These are phyloP conservation scores for Cyanidium caldarium DNA, from an alignment of 23 red algal genomes.

Conservation along the genomic window DNA sequence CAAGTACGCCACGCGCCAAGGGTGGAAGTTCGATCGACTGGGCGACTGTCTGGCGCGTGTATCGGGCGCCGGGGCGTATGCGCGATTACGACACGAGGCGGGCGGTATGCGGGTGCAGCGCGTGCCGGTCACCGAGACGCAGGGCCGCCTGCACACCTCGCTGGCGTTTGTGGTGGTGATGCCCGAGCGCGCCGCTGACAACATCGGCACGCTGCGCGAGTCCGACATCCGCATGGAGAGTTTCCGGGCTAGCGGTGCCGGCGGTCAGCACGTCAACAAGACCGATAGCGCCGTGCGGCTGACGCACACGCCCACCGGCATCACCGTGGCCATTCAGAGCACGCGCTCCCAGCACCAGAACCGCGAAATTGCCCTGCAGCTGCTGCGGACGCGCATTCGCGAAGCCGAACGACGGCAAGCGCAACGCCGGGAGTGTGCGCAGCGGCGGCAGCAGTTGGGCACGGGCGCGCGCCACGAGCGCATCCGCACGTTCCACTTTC, in stretches of 20 bases:
- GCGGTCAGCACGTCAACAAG: slow-evolving; percentile 93
- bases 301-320: slow-evolving; percentile 63
- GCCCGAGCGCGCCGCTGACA: slow-evolving; percentile 14
- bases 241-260: slow-evolving; percentile 72
- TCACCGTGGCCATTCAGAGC: slow-evolving; percentile 48
- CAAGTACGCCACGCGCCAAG: slow-evolving; percentile 16
- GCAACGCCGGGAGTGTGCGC: neutral
- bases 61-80: slow-evolving; percentile 13
- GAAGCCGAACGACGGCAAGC: slow-evolving; percentile 9
- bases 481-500: slow-evolving; percentile 87
- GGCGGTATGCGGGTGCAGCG: slow-evolving; percentile 90
- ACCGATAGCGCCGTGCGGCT: slow-evolving; percentile 74
- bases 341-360: slow-evolving; percentile 66
- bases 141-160: slow-evolving; percentile 74
- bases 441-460: slow-evolving; percentile 55
- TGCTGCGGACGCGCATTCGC: slow-evolving; percentile 22
- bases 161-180: slow-evolving; percentile 62
- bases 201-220: neutral
- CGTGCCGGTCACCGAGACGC: slow-evolving; percentile 73
- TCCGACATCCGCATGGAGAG: slow-evolving; percentile 41
- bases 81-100: slow-evolving; percentile 35
- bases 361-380: slow-evolving; percentile 31
- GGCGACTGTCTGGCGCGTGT: slow-evolving; percentile 42
- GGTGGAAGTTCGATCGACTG: slow-evolving; percentile 16
- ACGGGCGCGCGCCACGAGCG: slow-evolving; percentile 57